A percentile compares a stretch with the other conserved stretches of the same genome.
Conservation (phyloP, 2,329 filamentous ascomycete species). For the Penicillium sp. region DNA sequence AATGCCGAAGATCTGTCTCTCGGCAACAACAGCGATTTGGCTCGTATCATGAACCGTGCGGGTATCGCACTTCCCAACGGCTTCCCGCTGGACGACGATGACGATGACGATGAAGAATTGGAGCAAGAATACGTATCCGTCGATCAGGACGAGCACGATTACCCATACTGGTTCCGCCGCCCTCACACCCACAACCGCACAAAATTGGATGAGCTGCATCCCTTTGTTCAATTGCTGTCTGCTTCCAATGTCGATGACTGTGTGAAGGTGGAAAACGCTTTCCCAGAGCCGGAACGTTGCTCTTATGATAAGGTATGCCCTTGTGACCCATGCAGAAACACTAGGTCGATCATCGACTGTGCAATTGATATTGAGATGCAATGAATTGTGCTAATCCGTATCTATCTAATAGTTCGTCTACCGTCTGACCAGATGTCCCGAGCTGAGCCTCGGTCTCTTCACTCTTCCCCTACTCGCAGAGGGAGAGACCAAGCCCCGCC, state of each 20-base stretch:
- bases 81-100: conserved; percentile 32
- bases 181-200: conserved; percentile 39
- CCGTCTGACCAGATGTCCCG: conserved; percentile 71
- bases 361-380: not conserved
- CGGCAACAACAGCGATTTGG: conserved; percentile 28
- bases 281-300: conserved; percentile 60
- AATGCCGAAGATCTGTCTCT: conserved; percentile 33
- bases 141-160: conserved; percentile 45
- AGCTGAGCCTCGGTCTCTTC: conserved; percentile 79
- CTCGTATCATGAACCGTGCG: conserved; percentile 30
- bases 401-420: conserved; percentile 64
- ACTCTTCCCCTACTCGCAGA: conserved; percentile 57
- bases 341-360: not conserved
- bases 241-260: conserved; percentile 54
- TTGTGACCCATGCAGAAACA: not conserved
- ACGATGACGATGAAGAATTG: conserved; percentile 34
- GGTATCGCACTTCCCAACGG: conserved; percentile 32
- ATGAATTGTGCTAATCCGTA: conserved; percentile 9
- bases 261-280: conserved; percentile 59
- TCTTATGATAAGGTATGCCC: conserved; percentile 59
- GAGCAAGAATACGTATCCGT: conserved; percentile 46
- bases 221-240: conserved; percentile 73
- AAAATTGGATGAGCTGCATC: conserved; percentile 62
- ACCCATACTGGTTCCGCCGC: conserved; percentile 44
- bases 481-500: conserved; percentile 61